Conservation (phyloP, 208 protist species). For the Wallacemonas sp. region DNA sequence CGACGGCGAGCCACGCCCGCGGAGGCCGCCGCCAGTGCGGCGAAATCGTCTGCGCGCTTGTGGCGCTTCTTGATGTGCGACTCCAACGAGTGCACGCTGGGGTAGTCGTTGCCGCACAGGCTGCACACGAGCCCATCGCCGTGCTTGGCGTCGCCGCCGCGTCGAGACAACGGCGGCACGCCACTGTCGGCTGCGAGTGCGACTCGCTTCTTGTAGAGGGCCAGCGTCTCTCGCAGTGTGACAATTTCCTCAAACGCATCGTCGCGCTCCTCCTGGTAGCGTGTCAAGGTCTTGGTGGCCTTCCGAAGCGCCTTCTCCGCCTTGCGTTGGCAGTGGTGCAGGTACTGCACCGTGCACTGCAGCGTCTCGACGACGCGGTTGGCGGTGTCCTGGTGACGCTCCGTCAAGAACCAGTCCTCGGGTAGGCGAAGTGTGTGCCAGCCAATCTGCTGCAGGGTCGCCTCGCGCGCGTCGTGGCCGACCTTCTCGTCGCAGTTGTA, state of each 20-base stretch:
- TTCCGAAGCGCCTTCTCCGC: slow-evolving; percentile 22
- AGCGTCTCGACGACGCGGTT: slow-evolving; percentile 47
- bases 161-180: too few relatives aligned
- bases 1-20: slow-evolving; percentile 14
- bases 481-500: slow-evolving; percentile 42
- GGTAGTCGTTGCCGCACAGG: slow-evolving; percentile 72
- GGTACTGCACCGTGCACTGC: slow-evolving; percentile 86
- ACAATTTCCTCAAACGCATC: slow-evolving; percentile 70
- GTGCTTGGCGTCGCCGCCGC: too few relatives aligned
- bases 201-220: slow-evolving; percentile 33
- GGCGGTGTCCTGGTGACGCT: slow-evolving; percentile 28
- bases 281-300: slow-evolving; percentile 19
- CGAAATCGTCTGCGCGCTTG: slow-evolving; percentile 36
- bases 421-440: slow-evolving; percentile 58
- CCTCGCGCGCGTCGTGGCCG: slow-evolving; percentile 41
- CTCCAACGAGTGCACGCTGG: slow-evolving; percentile 48
- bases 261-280: slow-evolving; percentile 47
- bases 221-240: slow-evolving; percentile 52
- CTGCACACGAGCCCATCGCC: slow-evolving; percentile 40
- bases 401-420: slow-evolving; percentile 69
- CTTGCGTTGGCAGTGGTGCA: slow-evolving; percentile 30
- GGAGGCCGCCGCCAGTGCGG: slow-evolving; percentile 35
- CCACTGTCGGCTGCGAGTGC: slow-evolving; percentile 5
- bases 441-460: slow-evolving; percentile 68
- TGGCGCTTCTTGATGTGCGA: slow-evolving; percentile 78